Percentiles rank a stretch among this genome's conserved stretches.
Conservation (phyloP, 257 asterid genomes). For the Solanum clarkiae region DNA sequence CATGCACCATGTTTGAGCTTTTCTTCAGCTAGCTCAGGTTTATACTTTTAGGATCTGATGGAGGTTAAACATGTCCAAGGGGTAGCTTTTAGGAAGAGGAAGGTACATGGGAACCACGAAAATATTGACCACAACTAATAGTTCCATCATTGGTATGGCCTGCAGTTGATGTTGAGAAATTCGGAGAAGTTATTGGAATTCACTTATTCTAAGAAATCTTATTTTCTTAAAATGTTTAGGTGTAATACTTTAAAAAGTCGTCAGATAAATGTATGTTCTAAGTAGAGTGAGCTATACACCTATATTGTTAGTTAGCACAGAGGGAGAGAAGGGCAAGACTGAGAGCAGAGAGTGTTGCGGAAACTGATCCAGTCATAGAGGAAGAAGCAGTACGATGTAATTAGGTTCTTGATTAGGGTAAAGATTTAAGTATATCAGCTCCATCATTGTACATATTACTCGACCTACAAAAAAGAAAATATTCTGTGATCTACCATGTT, state of each 20-base stretch:
- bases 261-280: neutral
- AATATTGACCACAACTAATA: neutral
- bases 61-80: no score
- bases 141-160: neutral
- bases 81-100: no score
- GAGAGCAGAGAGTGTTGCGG: neutral
- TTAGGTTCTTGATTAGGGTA: neutral
- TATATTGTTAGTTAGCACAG: neutral
- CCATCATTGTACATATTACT: no score
- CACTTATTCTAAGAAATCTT: neutral
- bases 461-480: neutral
- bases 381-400: neutral
- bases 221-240: neutral
- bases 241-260: neutral
- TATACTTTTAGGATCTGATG: no score
- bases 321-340: neutral
- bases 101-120: no score
- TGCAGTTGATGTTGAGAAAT: neutral
- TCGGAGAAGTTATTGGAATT: neutral
- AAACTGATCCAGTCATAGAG: neutral
- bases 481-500: neutral
- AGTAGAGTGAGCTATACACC: neutral
- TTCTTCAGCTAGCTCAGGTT: no score
- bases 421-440: neutral
- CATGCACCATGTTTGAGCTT: no score